Evolutionary conservation across 1,284 basidiomycete species (phyloP).

Genomic region (Ustilago sp.): DNA sequence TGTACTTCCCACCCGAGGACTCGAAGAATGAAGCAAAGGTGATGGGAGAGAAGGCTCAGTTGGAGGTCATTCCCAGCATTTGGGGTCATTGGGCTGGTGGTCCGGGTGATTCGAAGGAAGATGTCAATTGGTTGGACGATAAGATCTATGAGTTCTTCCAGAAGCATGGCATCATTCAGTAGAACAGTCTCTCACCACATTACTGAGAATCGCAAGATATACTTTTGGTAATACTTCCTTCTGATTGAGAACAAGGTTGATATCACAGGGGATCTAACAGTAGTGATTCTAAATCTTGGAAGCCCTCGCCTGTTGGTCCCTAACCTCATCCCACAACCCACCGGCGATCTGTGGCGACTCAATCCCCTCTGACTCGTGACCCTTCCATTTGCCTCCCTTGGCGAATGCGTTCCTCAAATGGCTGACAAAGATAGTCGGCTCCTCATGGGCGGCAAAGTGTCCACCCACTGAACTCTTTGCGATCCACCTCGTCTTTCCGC

Average conservation of each 20-base stretch:
- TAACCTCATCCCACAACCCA: slow-evolving; percentile 53
- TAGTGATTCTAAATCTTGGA: slow-evolving; percentile 34
- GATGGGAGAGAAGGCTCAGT: slow-evolving; percentile 36
- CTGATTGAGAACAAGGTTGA: no score
- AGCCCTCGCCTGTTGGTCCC: slow-evolving; percentile 35
- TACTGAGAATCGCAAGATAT: background rate
- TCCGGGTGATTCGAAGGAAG: slow-evolving; percentile 42
- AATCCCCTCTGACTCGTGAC: slow-evolving; percentile 32
- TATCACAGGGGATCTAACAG: no score
- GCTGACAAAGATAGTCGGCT: slow-evolving; percentile 51
- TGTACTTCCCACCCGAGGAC: slow-evolving; percentile 60
- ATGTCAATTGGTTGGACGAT: slow-evolving; percentile 52
- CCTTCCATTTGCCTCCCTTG: slow-evolving; percentile 33
- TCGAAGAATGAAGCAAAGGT: slow-evolving; percentile 33
- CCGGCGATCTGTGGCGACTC: slow-evolving; percentile 32
- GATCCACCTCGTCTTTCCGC: slow-evolving; percentile 47
- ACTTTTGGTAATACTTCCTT: no score
- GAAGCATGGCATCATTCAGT: slow-evolving; percentile 30
- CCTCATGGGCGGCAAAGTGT: slow-evolving; percentile 61
- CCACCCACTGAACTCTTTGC: slow-evolving; percentile 49
- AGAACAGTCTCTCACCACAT: background rate
- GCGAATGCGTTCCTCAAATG: slow-evolving; percentile 58
- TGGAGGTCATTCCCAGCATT: slow-evolving; percentile 53
- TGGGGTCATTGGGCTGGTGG: slow-evolving; percentile 58
- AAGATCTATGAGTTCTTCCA: slow-evolving; percentile 34